A percentile compares a stretch with the other conserved stretches of the same genome.
phyloP scores from a whole-genome alignment of 2,329 filamentous ascomycete species.

The Gyromitra esculenta region DNA sequence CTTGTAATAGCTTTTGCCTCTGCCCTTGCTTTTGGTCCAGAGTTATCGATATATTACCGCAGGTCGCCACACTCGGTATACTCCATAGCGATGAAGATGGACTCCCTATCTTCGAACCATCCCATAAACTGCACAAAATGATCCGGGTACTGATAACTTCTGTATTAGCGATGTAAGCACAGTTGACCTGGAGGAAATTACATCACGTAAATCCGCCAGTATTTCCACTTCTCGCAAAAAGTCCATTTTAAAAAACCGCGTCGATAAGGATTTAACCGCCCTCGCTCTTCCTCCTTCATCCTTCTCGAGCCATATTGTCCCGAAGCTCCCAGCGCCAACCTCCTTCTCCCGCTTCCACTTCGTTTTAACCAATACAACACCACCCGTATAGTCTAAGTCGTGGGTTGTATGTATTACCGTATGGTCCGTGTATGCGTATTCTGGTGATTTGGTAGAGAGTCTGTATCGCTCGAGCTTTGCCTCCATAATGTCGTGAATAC shows the following conservation, averaged over 20 bases:
- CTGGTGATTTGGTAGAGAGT: neutral
- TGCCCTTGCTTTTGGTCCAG: neutral
- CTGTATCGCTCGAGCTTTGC: neutral
- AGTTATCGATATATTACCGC: neutral
- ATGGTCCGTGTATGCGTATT: neutral
- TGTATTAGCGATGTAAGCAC: neutral
- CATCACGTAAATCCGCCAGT: neutral
- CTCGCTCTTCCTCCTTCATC: neutral
- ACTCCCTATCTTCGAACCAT: neutral
- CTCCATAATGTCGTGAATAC: no score
- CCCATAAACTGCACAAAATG: neutral
- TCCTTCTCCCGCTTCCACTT: constrained; percentile 7
- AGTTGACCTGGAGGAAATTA: neutral
- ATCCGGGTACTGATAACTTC: neutral
- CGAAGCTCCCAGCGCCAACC: neutral
- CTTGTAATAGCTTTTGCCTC: neutral
- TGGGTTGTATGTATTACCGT: neutral
- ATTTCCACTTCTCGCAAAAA: neutral
- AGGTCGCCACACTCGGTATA: neutral
- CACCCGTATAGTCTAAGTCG: neutral
- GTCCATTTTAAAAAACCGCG: neutral
- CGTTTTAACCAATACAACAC: neutral
- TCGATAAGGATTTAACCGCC: constrained; percentile 2
- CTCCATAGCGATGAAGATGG: neutral
- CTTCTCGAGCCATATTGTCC: constrained; percentile 5